These are phyloP conservation scores for Rhododendron kiyosumense DNA, from an alignment of 148 eudicot species.

Conservation along the genomic window DNA sequence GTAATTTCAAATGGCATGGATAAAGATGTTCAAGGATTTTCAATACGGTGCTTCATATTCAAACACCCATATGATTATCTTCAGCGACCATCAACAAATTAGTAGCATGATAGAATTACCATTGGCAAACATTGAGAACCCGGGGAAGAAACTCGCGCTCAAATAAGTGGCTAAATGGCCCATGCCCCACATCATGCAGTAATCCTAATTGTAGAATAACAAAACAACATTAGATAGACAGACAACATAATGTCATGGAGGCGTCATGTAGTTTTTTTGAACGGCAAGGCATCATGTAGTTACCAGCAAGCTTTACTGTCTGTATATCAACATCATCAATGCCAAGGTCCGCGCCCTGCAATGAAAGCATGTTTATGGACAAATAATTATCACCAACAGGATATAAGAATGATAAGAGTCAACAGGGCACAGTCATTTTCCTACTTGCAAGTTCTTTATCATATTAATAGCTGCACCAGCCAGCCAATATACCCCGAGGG, in stretches of 20 bases:
- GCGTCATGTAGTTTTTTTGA: not conserved
- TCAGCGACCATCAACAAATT: not conserved
- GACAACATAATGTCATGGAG: not conserved
- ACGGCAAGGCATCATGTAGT: not conserved
- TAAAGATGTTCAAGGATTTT: not conserved
- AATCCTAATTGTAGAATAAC: conserved; percentile 28
- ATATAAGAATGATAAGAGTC: conserved; percentile 3
- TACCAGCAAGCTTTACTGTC: conserved; percentile 61
- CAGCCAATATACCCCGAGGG: conserved; percentile 63
- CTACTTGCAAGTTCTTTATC: conserved; percentile 41
- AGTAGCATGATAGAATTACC: conserved; percentile 28
- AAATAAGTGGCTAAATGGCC: conserved; percentile 76
- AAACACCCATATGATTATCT: not conserved
- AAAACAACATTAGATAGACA: not conserved
- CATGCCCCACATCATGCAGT: conserved; percentile 71
- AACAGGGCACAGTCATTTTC: conserved; percentile 8
- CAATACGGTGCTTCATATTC: not conserved
- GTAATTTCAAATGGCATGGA: not conserved
- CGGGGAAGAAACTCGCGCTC: conserved; percentile 51
- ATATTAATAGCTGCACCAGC: conserved; percentile 45
- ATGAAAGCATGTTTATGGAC: not conserved
- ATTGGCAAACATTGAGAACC: conserved; percentile 35
- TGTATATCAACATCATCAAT: conserved; percentile 49
- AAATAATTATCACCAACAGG: conserved; percentile 9
- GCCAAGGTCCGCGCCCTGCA: conserved; percentile 62